A percentile compares a stretch with the other conserved stretches of the same genome.
These are phyloP conservation scores for Solanum pimpinellifolium DNA, from an alignment of 257 asterid genomes.

Conservation along the genomic window DNA sequence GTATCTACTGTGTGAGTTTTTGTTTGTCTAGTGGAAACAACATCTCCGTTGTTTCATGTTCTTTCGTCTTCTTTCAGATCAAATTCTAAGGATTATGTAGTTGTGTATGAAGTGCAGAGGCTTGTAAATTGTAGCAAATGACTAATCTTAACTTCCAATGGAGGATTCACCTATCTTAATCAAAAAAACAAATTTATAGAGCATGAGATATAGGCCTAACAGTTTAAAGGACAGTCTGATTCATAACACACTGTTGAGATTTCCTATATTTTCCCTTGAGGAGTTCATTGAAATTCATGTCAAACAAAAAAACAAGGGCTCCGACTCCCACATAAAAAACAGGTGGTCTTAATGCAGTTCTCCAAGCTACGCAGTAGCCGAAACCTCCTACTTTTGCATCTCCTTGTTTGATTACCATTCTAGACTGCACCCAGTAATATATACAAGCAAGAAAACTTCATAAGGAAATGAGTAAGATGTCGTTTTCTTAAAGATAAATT, in stretches of 20 bases:
- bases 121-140: not conserved
- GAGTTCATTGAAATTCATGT: not conserved
- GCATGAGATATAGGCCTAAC: not conserved
- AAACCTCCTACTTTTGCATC: not conserved
- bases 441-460: not conserved
- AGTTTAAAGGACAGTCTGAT: not conserved
- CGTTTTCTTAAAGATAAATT: not conserved
- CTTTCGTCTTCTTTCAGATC: not conserved
- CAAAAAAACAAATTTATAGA: not conserved
- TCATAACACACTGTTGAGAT: not conserved
- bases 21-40: not conserved
- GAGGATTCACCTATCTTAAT: not conserved
- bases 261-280: not conserved
- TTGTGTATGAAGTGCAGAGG: not conserved
- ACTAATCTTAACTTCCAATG: not conserved
- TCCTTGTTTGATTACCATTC: not conserved
- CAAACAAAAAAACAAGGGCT: not conserved
- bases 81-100: not conserved
- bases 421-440: not conserved
- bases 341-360: not conserved
- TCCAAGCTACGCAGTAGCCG: not conserved
- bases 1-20: not conserved
- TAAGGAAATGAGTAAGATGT: not conserved
- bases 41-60: slow-evolving; percentile 1
- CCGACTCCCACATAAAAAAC: not conserved